Percentiles rank a stretch among this genome's conserved stretches.
Conservation (phyloP, 371 early-diverging fungal genomes). For the Apophysomyces ossiformis region DNA sequence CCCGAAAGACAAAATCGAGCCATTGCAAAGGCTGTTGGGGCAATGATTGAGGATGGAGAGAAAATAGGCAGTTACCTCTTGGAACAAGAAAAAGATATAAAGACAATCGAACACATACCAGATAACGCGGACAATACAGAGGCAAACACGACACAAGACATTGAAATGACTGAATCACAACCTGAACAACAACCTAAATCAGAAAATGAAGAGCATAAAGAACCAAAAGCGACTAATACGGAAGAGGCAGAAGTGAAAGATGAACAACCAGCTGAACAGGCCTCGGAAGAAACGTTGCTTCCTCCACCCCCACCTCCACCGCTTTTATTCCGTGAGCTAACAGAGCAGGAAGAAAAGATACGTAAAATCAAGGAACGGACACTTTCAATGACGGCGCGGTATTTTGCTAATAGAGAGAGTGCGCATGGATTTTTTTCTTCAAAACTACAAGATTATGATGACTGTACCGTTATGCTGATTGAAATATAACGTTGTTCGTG, state of each 20-base stretch:
- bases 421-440: slow-evolving; percentile 54
- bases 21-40: slow-evolving; percentile 50
- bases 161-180: background rate
- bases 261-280: slow-evolving; percentile 1
- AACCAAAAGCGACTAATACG: slow-evolving; percentile 9
- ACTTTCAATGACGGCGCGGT: slow-evolving; percentile 47
- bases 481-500: slow-evolving; percentile 38
- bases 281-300: background rate
- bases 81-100: slow-evolving; percentile 41
- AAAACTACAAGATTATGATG: slow-evolving; percentile 57
- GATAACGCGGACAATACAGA: slow-evolving; percentile 6
- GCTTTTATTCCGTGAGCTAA: slow-evolving; percentile 39
- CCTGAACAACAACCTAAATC: slow-evolving; percentile 18
- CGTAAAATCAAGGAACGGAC: slow-evolving; percentile 49
- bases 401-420: slow-evolving; percentile 55
- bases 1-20: slow-evolving; percentile 56
- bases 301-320: slow-evolving; percentile 28
- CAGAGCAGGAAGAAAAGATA: slow-evolving; percentile 32
- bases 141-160: background rate
- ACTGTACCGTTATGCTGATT: slow-evolving; percentile 56
- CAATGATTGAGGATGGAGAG: slow-evolving; percentile 58
- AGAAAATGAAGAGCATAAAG: slow-evolving; percentile 8
- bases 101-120: slow-evolving; percentile 39
- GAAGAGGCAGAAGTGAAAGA: slow-evolving; percentile 15
- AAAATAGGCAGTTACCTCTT: slow-evolving; percentile 45